phyloP scores from a whole-genome alignment of 495 filamentous ascomycete species.

The Penicillium lividum region DNA sequence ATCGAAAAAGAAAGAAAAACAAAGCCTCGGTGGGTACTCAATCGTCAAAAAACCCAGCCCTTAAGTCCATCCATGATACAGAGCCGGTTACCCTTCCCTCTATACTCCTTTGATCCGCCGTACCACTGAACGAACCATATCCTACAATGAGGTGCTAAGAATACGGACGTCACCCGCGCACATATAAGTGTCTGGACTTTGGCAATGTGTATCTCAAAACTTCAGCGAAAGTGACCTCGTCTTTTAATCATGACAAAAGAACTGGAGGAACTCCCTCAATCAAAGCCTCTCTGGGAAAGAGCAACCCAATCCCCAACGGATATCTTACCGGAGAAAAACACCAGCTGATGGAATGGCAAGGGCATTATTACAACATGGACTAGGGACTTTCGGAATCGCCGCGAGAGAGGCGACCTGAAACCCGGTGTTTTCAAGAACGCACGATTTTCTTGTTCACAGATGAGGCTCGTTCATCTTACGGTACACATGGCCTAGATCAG shows the following conservation, averaged over 20 bases:
- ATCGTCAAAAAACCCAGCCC: not conserved
- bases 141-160: too few relatives aligned
- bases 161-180: too few relatives aligned
- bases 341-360: constrained; percentile 5
- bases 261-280: constrained; percentile 11
- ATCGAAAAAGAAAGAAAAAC: not conserved
- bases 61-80: too few relatives aligned
- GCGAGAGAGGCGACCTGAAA: not conserved
- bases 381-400: not conserved
- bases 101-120: too few relatives aligned
- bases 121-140: too few relatives aligned
- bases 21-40: not conserved
- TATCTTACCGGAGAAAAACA: constrained; percentile 6
- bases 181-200: too few relatives aligned
- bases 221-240: too few relatives aligned
- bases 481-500: not conserved
- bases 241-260: constrained; percentile 5
- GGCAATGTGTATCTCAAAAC: too few relatives aligned
- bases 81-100: too few relatives aligned
- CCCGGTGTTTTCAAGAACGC: not conserved
- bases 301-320: constrained; percentile 6
- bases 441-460: not conserved
- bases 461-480: not conserved
- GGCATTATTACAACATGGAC: not conserved
- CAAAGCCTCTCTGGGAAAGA: constrained; percentile 14